Base-by-base conservation (phyloP, 2,329 filamentous ascomycete species). In the Colletotrichum sp. region DNA sequence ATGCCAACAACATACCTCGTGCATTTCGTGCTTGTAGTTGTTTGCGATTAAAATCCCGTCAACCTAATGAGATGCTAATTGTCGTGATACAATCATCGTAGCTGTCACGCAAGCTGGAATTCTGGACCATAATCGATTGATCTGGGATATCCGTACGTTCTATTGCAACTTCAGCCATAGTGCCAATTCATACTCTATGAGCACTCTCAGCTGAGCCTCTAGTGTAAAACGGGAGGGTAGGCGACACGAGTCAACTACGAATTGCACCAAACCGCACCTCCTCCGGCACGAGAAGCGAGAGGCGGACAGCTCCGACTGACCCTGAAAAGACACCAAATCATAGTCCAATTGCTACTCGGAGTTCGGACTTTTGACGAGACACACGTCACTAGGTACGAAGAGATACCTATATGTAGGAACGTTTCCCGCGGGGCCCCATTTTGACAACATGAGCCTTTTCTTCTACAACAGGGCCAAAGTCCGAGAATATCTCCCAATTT, bases 281-380 rank as follows among this genome's bases (percentile, higher is more conserved):
- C 43, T 21, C 2, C n/a, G 43, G 43, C n/a, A 52, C 43, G n/a
- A 52, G 10, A 21, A 52, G 1, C 43, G 1, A 2, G 43, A 13
- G 6, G 43, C n/a, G n/a, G 43, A 24, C 43, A 52, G 10, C 43
- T 52, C n/a, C n/a, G n/a, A 52, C n/a, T 52, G 43, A 13, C n/a
- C 16, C 10, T 52, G n/a, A 52, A 0, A 13, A 21, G n/a, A 21
- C 16, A 21, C 1, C n/a, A 52, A 13, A 1, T 8, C 43, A 1
- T 52, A 2, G n/a, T n/a, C 43, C 16, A 21, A 52, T 12, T 21
- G 2, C n/a, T 13, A 52, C 43, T 21, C 43, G n/a, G n/a, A 52
- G 6, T 21, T 52, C 43, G 43, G 43, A 52, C n/a, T 21, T 52
- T 21, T 21, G 10, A 13, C n/a, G 12, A 21, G 43, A 8, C 16